These are phyloP conservation scores for Rickenella mellea DNA, from an alignment of 768 basidiomycete species.

Conservation along the genomic window DNA sequence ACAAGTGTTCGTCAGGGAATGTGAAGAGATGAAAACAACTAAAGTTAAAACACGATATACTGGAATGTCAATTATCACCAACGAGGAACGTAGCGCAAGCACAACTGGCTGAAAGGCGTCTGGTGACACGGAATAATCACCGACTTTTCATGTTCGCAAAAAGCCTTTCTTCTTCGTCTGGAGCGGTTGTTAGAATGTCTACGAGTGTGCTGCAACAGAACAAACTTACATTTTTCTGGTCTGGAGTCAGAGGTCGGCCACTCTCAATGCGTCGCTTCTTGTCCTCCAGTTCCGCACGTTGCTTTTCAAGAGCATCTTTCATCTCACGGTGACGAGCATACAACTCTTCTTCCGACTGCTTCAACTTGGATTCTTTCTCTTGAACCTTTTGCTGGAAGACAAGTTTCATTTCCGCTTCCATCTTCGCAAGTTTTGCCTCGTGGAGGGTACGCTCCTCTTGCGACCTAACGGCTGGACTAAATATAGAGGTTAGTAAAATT, in stretches of 20 bases:
- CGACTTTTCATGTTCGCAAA: slow-evolving; percentile 54
- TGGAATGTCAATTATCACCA: too few relatives aligned
- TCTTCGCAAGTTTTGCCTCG: slow-evolving; percentile 96
- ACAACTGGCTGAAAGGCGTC: neutral
- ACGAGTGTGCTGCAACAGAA: slow-evolving; percentile 1
- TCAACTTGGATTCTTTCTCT: slow-evolving; percentile 98
- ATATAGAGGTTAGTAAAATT: slow-evolving; percentile 6
- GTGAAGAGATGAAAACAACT: too few relatives aligned
- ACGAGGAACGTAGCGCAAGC: too few relatives aligned
- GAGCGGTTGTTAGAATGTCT: slow-evolving; percentile 9
- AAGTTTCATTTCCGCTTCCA: slow-evolving; percentile 99
- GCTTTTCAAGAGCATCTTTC: slow-evolving; percentile 99
- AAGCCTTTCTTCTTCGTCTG: slow-evolving; percentile 65
- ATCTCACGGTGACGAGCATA: slow-evolving; percentile 98
- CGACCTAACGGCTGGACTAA: slow-evolving; percentile 88
- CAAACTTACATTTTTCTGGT: slow-evolving; percentile 72
- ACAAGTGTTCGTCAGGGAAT: too few relatives aligned
- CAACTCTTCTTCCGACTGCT: slow-evolving; percentile 98
- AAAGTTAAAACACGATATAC: too few relatives aligned
- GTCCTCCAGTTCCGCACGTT: slow-evolving; percentile 90
- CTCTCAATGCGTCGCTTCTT: slow-evolving; percentile 96
- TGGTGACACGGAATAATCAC: too few relatives aligned
- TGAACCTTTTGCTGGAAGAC: slow-evolving; percentile 99
- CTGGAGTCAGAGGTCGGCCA: slow-evolving; percentile 90
- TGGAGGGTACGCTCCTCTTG: slow-evolving; percentile 95